Conservation (phyloP, 2,329 filamentous ascomycete species). For the Hypoxylon sp. region DNA sequence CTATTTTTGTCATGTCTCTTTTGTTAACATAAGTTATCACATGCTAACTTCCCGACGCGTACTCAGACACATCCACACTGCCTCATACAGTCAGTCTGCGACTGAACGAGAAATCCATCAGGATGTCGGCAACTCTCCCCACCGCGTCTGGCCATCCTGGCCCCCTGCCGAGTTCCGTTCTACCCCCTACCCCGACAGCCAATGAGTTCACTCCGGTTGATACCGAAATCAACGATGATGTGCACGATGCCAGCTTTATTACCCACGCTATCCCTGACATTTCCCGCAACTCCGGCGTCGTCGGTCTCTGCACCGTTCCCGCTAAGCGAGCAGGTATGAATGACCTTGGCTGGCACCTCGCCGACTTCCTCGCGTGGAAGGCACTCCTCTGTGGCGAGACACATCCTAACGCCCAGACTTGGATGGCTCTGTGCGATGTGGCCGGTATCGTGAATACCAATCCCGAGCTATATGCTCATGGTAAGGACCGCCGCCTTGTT, state of each 20-base stretch:
- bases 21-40: background rate
- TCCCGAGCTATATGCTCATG: constrained; percentile 48
- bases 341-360: constrained; percentile 52
- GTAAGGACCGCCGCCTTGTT: constrained; percentile 47
- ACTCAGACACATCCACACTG: background rate
- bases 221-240: constrained; percentile 4
- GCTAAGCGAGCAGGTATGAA: constrained; percentile 43
- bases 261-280: constrained; percentile 47
- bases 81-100: too few species aligned
- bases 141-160: background rate
- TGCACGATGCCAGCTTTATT: constrained; percentile 44
- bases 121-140: background rate
- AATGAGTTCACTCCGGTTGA: constrained; percentile 13
- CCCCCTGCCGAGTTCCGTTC: background rate
- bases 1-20: background rate
- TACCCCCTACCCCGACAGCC: constrained; percentile 24
- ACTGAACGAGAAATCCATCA: background rate
- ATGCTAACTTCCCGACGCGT: background rate
- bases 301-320: constrained; percentile 52
- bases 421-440: constrained; percentile 51
- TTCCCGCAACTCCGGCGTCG: constrained; percentile 35
- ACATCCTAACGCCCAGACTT: constrained; percentile 44
- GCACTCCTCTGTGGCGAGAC: constrained; percentile 46
- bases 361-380: constrained; percentile 53
- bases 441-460: constrained; percentile 35